phyloP scores from a whole-genome alignment of 2,329 filamentous ascomycete species.

The Verticillium zaregamsianum region DNA sequence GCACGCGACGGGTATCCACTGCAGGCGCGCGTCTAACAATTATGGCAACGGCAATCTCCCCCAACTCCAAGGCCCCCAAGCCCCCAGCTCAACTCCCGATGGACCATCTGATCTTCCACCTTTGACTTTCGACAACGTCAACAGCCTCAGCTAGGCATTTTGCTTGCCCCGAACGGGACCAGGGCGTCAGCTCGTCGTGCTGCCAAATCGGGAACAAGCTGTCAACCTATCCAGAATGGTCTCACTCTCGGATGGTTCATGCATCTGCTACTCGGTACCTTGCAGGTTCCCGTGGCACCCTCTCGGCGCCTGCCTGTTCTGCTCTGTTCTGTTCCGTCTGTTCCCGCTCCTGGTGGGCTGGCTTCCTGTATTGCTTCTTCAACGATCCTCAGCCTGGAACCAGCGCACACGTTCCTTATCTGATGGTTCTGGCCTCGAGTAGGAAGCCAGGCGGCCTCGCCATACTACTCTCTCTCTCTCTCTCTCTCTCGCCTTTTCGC shows the following conservation, averaged over 20 bases:
- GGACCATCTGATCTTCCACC: neutral
- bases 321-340: neutral
- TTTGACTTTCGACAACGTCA: neutral
- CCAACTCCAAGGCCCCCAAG: neutral
- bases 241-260: neutral
- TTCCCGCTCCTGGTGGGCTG: neutral
- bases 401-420: neutral
- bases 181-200: neutral
- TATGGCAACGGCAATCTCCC: neutral
- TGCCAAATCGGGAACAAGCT: neutral
- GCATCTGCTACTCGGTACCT: neutral
- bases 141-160: neutral
- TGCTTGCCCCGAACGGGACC: neutral
- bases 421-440: neutral
- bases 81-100: neutral
- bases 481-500: neutral
- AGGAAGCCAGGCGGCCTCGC: too few species aligned
- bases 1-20: neutral
- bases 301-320: too few species aligned
- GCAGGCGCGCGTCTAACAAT: neutral
- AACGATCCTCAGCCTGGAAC: neutral
- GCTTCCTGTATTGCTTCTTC: neutral
- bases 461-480: neutral
- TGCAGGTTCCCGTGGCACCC: neutral
- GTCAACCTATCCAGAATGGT: neutral